Base-by-base conservation (phyloP, 2,329 filamentous ascomycete genomes). In the Pseudogymnoascus sp. region DNA sequence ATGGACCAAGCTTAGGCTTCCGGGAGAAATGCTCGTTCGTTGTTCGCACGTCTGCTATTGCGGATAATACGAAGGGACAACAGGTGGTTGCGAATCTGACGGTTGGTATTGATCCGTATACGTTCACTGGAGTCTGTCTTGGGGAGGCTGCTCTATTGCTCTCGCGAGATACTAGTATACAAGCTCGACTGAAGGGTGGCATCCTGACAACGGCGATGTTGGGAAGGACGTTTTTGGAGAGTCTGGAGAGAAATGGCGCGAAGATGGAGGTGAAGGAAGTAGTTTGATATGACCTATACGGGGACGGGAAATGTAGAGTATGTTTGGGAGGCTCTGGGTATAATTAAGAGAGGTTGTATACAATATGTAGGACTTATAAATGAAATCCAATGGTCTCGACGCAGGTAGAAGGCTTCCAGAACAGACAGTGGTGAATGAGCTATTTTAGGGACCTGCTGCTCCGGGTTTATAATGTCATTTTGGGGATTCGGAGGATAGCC, bases 1-100 rank as follows among this genome's bases (percentile, higher is more conserved):
- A 84, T 60, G 85, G 85, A 1, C 77, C 80, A 3, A 5, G 12
- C 1, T 50, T 50, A 12, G 25, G 21, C 44, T 50, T 25, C 12
- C 5, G 44, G 12, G 7, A 50, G 44, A 50, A 50, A 25, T 25
- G 23, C 21, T n/a, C 21, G 11, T 50, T 50, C 5, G 44, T 50
- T 8, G 21, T 25, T n/a, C 44, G 44, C 2, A 50, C 44, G 1
- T 25, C 23, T 50, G 44, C 21, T n/a, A 14, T n/a, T 25, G 21
- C 44, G 6, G 44, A 50, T n/a, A 50, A 6, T 50, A 6, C 21
- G 6, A 8, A 50, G 44, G 21, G 44, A 12, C 44, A 28, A 5
- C 21, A n/a, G 44, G 44, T 50, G 21, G n/a, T 50, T 25, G 44
- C 21, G 44, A 50, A 50, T 50, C 6, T 50, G 44, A 50, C 14